Conservation (phyloP, 1,284 basidiomycete genomes). For the Ceratobasidium sp. region DNA sequence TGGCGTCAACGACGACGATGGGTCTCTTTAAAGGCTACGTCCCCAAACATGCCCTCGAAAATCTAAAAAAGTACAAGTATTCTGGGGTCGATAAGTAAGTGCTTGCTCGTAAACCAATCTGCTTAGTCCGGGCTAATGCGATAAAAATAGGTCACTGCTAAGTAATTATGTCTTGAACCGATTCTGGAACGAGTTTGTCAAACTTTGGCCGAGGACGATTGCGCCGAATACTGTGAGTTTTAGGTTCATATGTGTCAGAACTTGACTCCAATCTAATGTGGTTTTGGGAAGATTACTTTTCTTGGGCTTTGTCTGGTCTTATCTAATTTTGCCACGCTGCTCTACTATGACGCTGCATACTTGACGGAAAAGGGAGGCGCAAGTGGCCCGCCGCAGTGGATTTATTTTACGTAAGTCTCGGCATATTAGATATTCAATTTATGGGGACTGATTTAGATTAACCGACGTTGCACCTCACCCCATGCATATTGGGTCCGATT, state of each 20-base stretch:
- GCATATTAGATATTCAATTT: not conserved
- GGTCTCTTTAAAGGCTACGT: slow-evolving; percentile 45
- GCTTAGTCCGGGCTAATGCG: not conserved
- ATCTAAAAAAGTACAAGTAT: slow-evolving; percentile 63
- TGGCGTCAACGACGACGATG: slow-evolving; percentile 20
- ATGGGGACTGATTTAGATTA: slow-evolving; percentile 18
- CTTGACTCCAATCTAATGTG: slow-evolving; percentile 6
- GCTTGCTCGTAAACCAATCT: slow-evolving; percentile 36
- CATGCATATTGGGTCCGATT: not conserved
- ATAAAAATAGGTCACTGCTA: slow-evolving; percentile 64
- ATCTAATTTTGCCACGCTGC: slow-evolving; percentile 80
- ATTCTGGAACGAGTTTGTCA: slow-evolving; percentile 95
- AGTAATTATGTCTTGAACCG: slow-evolving; percentile 84
- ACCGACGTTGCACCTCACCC: not conserved
- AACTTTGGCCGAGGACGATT: slow-evolving; percentile 81
- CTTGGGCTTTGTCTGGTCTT: slow-evolving; percentile 82
- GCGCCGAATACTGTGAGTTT: slow-evolving; percentile 89
- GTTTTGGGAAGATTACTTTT: slow-evolving; percentile 69
- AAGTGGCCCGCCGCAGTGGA: slow-evolving; percentile 73
- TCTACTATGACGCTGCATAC: slow-evolving; percentile 82
- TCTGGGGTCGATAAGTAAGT: slow-evolving; percentile 59
- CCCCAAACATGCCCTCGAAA: slow-evolving; percentile 53
- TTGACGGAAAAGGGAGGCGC: slow-evolving; percentile 67
- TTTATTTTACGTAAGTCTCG: slow-evolving; percentile 77
- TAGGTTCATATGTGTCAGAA: not conserved